Evolutionary conservation across 495 filamentous ascomycete genomes (phyloP), one percentile per base, ranked within the genome.

Genomic region (Penicillium verhagenii): DNA sequence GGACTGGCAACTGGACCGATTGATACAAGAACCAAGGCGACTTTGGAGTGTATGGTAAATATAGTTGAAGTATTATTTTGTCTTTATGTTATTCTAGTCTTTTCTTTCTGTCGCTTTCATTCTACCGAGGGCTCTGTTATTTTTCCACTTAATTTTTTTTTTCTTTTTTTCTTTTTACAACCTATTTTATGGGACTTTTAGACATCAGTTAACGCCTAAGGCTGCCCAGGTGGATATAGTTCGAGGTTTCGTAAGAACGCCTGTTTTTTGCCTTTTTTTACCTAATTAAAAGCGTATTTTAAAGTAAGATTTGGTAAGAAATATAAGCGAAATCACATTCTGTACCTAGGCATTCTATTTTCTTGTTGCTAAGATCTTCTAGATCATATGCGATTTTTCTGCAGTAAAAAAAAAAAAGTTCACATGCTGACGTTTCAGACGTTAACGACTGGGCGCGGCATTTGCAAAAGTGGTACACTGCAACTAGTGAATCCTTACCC

Each of bases 1-100:
- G 28, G 54, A 58, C 45, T 64, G n/a, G 29, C 40, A 66, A 63
- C 53, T 47, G 55, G 59, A 24, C 61, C 52, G 52, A 63, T 66
- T 66, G 46, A 33, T 54, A 21, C 23, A 43, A 50, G 33, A 44
- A 45, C 20, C 18, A 49, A 47, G 9, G 28, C 29, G 13, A 39
- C n/a, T n/a, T n/a, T n/a, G n/a, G n/a, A n/a, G n/a, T n/a, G n/a
- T n/a, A 16, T 47, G 19, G 47, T 58, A 45, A 19, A 39, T 52
- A 48, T 43, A 35, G 19, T 2, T 31, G n/a, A n/a, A n/a, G n/a
- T n/a, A n/a, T n/a, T n/a, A n/a, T n/a, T n/a, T n/a, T n/a, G n/a
- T n/a, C n/a, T n/a, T n/a, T n/a, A n/a, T n/a, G n/a, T n/a, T n/a
- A n/a, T n/a, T n/a, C n/a, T n/a, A n/a, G n/a, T n/a, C n/a, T n/a